Conservation (phyloP, 257 asterid species). For the Solanum sparsipilum region DNA sequence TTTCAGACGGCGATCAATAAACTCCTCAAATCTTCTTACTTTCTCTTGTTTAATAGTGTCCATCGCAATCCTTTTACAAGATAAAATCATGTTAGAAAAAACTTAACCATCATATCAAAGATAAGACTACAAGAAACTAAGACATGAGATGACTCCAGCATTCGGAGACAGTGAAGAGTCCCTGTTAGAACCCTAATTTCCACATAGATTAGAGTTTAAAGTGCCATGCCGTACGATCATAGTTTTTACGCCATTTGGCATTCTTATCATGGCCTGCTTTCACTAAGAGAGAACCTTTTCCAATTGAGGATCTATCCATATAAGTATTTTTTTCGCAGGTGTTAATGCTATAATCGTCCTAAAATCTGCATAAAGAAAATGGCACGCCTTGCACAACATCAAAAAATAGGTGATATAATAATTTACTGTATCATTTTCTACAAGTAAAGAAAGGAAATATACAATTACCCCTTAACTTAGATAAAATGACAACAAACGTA, state of each 20-base stretch:
- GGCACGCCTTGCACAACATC: not conserved
- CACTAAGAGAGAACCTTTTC: not conserved
- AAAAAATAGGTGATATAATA: not conserved
- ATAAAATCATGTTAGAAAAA: not conserved
- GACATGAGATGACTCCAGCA: not conserved
- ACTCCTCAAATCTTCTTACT: conserved; percentile 59
- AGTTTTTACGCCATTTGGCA: not conserved
- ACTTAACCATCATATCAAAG: not conserved
- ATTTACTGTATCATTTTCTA: not conserved
- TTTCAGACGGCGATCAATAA: conserved; percentile 70
- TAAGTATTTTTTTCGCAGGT: not conserved
- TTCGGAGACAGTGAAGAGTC: not conserved
- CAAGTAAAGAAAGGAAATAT: not conserved
- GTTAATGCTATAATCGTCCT: not conserved
- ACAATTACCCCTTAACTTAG: not conserved
- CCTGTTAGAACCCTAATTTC: not conserved
- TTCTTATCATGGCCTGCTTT: not conserved
- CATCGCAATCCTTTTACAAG: conserved; percentile 40
- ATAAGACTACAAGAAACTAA: not conserved
- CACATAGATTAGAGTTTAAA: not conserved
- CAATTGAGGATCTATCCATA: not conserved
- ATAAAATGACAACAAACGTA: not conserved
- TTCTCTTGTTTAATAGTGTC: conserved; percentile 39
- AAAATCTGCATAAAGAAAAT: not conserved
- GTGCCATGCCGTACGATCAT: not conserved